A percentile compares a stretch with the other conserved stretches of the same genome.
Evolutionary conservation across 768 basidiomycete species (phyloP).

Genomic region (Boletus rex-veris): DNA sequence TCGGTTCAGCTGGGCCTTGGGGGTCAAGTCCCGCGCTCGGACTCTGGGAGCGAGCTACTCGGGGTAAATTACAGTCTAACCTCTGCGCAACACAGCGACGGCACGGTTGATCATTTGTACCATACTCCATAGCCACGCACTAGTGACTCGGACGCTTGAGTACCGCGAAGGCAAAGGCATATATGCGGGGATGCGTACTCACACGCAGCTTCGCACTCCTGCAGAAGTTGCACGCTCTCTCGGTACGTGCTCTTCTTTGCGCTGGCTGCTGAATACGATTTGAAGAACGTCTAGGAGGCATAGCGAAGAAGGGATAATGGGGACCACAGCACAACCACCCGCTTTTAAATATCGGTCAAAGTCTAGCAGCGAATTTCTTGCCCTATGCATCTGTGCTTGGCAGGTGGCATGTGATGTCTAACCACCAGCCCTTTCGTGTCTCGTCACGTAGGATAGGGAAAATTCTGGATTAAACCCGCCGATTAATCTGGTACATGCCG

Average conservation of each 20-base stretch:
- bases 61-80: conserved; percentile 13
- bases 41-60: conserved; percentile 20
- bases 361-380: conserved; percentile 3
- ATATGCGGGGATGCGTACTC: conserved; percentile 1
- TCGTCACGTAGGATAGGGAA: conserved; percentile 9
- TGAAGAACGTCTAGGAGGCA: conserved; percentile 11
- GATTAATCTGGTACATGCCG: conserved; percentile 15
- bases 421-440: conserved; percentile 4
- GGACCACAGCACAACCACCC: neutral
- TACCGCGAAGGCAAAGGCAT: neutral
- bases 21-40: conserved; percentile 10
- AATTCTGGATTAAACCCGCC: conserved; percentile 3
- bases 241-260: conserved; percentile 13
- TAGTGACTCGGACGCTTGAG: conserved; percentile 7
- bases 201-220: conserved; percentile 19
- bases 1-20: conserved; percentile 8
- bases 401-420: conserved; percentile 6
- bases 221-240: conserved; percentile 19
- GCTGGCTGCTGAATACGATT: conserved; percentile 4
- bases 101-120: conserved; percentile 17
- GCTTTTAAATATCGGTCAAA: conserved; percentile 20
- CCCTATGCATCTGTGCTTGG: conserved; percentile 8
- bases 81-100: conserved; percentile 17
- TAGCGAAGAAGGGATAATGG: conserved; percentile 13
- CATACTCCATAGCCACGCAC: conserved; percentile 20